These are phyloP conservation scores for Gaillardinia entomophila DNA, from an alignment of 805 yeast species.

Conservation along the genomic window DNA sequence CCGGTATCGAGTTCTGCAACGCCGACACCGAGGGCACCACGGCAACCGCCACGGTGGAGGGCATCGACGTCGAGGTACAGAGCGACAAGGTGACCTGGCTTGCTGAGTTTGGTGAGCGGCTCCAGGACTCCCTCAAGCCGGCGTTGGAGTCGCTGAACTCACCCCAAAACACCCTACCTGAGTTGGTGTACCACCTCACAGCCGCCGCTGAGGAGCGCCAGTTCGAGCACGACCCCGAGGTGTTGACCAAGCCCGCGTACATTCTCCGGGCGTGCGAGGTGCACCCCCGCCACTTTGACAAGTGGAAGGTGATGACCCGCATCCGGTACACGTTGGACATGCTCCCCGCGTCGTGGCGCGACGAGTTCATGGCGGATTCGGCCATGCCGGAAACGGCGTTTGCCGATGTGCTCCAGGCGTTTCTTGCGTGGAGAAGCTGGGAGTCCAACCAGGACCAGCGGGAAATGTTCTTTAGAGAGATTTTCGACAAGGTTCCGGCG, in stretches of 20 bases:
- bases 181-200: slow-evolving; percentile 37
- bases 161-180: slow-evolving; percentile 20
- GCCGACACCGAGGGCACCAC: slow-evolving; percentile 12
- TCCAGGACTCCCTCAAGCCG: slow-evolving; percentile 6
- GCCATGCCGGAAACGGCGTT: slow-evolving; percentile 48
- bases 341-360: slow-evolving; percentile 51
- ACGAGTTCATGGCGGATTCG: slow-evolving; percentile 28
- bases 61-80: slow-evolving; percentile 12
- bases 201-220: slow-evolving; percentile 33
- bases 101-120: slow-evolving; percentile 9
- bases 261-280: slow-evolving; percentile 63
- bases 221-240: slow-evolving; percentile 81
- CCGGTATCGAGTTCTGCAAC: slow-evolving; percentile 34
- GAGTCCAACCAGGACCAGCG: slow-evolving; percentile 65
- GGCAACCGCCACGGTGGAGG: slow-evolving; percentile 15
- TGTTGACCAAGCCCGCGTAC: slow-evolving; percentile 83
- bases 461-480: slow-evolving; percentile 47
- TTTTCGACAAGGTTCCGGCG: slow-evolving; percentile 25
- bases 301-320: slow-evolving; percentile 84
- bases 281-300: slow-evolving; percentile 73
- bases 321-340: slow-evolving; percentile 65
- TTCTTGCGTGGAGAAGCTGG: slow-evolving; percentile 87
- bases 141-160: too few relatives aligned
- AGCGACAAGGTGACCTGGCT: slow-evolving; percentile 15
- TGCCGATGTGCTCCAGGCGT: slow-evolving; percentile 49